Base-by-base conservation (phyloP, 306 rosid species). In the Leucaena leucocephala region DNA sequence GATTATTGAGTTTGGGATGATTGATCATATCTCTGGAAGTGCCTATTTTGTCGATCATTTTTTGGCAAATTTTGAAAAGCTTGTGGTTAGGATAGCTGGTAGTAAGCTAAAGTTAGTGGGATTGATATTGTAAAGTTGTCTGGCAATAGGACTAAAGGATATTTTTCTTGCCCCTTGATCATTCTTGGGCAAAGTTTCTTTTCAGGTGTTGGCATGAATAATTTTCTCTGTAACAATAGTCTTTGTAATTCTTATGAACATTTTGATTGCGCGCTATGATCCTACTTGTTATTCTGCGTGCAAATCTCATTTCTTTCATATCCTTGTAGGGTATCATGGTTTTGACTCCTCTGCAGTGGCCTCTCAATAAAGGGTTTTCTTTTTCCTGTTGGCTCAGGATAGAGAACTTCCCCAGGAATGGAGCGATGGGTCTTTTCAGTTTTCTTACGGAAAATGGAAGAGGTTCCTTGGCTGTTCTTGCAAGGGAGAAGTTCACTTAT, bases 321-420 rank as follows among this genome's bases (percentile, higher is more conserved):
- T 85, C 59, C 58, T 74, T 88, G 89, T 75, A 95, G 98, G 98
- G 98, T 77, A 95, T 95, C 76, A 43, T 81, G 74, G 85, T 95
- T 77, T 87, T 86, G 80, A 95, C 97, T 1, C 98, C 98, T 75
- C 78, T 92, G 80, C 98, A 92, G 86, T 95, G 94, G 98, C 98
- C 98, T 77, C 89, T 91, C 84, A 81, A 82, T 67, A 95, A 91
- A 88, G 98, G 98, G 0, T 95, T 89, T 87, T 88, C 98, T 35
- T 92, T 92, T 91, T 88, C 98, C 80, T 92, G 98, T 69, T 95
- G 98, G 98, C 93, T 95, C 63, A 88, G 98, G 81, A 84, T 95
- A 80, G 98, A 95, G 85, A 91, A 89, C 86, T 95, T 95, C 77
- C 98, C 98, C 81, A 82, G 87, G 68, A 84, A 79, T 87, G 98